Evolutionary conservation across 1,284 basidiomycete species (phyloP).

Genomic region (Ustilago loliicola): DNA sequence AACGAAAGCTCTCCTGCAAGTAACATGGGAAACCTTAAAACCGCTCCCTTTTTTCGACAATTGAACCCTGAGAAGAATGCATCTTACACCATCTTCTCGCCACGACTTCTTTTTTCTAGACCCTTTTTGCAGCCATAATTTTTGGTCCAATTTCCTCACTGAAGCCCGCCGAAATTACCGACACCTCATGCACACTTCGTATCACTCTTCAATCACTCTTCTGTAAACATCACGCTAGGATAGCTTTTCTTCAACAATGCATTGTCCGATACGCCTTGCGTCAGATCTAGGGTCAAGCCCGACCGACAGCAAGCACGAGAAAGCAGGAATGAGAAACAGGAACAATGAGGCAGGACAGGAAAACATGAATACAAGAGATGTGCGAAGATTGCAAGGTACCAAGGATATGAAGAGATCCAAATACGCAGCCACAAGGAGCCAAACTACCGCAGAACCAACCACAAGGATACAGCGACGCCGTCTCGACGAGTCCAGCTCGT

Average conservation of each 20-base stretch:
- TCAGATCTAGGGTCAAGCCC: not conserved
- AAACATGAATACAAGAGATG: not conserved
- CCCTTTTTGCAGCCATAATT: slow-evolving; percentile 1
- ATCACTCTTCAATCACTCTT: not conserved
- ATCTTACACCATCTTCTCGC: slow-evolving; percentile 5
- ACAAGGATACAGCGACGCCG: not conserved
- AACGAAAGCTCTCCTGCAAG: not conserved
- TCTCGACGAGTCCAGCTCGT: slow-evolving; percentile 20
- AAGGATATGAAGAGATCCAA: slow-evolving; percentile 2
- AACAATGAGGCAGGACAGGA: not conserved
- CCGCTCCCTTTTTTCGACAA: not conserved
- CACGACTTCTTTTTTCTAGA: not conserved
- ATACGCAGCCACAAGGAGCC: not conserved
- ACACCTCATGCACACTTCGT: not conserved
- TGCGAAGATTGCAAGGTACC: not conserved
- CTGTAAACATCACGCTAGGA: not conserved
- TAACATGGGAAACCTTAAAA: not conserved
- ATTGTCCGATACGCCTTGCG: slow-evolving; percentile 29
- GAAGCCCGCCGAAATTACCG: not conserved
- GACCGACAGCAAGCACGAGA: slow-evolving; percentile 12
- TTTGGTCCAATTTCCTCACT: not conserved
- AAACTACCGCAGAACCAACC: not conserved
- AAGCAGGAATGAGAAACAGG: slow-evolving; percentile 6
- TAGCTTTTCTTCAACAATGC: slow-evolving; percentile 1
- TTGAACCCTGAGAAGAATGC: slow-evolving; percentile 16